Conservation (phyloP, 2,329 filamentous ascomycete species). For the Nothophaeocryptopus gaeumannii region DNA sequence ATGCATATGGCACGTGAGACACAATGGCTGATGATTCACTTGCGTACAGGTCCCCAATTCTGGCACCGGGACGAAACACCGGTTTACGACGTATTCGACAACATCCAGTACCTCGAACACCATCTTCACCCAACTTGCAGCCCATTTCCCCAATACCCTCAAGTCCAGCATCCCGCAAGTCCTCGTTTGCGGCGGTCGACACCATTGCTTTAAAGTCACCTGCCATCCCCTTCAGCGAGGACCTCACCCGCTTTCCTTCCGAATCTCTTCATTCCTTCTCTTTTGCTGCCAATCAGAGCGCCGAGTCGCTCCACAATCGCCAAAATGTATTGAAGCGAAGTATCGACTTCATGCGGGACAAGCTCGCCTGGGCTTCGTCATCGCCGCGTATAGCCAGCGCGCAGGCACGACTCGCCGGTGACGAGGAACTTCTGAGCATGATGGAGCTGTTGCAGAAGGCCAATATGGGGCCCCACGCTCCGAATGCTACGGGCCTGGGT, state of each 20-base stretch:
- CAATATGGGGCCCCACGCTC: slow-evolving; percentile 68
- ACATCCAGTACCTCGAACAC: slow-evolving; percentile 54
- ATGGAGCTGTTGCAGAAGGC: slow-evolving; percentile 81
- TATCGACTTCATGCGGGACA: slow-evolving; percentile 94
- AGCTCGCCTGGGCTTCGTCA: slow-evolving; percentile 74
- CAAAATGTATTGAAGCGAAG: slow-evolving; percentile 92
- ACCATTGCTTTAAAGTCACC: slow-evolving; percentile 68
- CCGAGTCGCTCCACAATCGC: slow-evolving; percentile 80
- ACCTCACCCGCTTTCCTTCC: slow-evolving; percentile 86
- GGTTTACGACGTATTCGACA: slow-evolving; percentile 90
- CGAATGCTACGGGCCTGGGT: slow-evolving; percentile 50
- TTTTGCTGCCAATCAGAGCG: slow-evolving; percentile 79
- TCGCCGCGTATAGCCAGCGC: slow-evolving; percentile 76
- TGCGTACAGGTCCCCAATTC: slow-evolving; percentile 68
- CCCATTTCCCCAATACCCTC: slow-evolving; percentile 65
- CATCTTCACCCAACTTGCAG: slow-evolving; percentile 68
- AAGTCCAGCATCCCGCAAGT: slow-evolving; percentile 60
- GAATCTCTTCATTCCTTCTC: slow-evolving; percentile 98
- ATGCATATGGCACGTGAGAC: slow-evolving; percentile 5
- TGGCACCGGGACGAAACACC: slow-evolving; percentile 58
- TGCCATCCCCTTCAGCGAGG: slow-evolving; percentile 70
- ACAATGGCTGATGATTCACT: slow-evolving; percentile 13
- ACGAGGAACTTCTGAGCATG: slow-evolving; percentile 85
- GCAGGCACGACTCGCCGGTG: slow-evolving; percentile 76
- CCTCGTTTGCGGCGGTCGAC: slow-evolving; percentile 48